These are phyloP conservation scores for Exophiala sp. DNA, from an alignment of 2,329 filamentous ascomycete genomes.

Conservation along the genomic window DNA sequence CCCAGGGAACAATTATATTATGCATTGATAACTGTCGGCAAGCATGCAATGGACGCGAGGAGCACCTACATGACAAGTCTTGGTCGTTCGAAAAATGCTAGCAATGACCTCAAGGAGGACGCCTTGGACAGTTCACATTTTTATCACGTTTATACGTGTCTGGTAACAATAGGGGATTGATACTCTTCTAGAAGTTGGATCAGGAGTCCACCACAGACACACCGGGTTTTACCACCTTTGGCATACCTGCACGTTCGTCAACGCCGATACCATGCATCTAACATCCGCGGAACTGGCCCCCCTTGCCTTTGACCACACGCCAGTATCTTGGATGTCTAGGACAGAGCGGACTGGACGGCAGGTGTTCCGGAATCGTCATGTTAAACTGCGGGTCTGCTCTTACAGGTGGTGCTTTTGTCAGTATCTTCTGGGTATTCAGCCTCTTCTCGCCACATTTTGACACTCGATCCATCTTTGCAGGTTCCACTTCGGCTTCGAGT, in stretches of 20 bases:
- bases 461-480: slow-evolving; percentile 1
- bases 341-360: slow-evolving; percentile 29
- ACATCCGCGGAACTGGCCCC: slow-evolving; percentile 26
- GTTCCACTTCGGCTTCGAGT: slow-evolving; percentile 14
- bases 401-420: slow-evolving; percentile 3
- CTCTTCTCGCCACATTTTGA: slow-evolving; percentile 14
- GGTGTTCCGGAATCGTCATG: slow-evolving; percentile 27
- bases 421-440: slow-evolving; percentile 9
- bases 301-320: slow-evolving; percentile 25
- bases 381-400: slow-evolving; percentile 15
- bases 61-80: no score
- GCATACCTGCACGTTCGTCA: slow-evolving; percentile 4
- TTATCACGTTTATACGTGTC: no score
- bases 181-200: no score
- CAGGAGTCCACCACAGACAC: no score
- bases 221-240: no score
- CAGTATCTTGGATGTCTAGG: slow-evolving; percentile 27
- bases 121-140: no score
- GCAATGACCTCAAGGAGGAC: no score
- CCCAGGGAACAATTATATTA: no score
- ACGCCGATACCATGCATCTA: slow-evolving; percentile 29
- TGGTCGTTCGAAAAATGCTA: no score
- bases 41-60: no score
- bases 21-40: no score
- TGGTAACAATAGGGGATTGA: no score